Base-by-base conservation (phyloP, 2,329 filamentous ascomycete species). In the Huntiella bhutanensis region DNA sequence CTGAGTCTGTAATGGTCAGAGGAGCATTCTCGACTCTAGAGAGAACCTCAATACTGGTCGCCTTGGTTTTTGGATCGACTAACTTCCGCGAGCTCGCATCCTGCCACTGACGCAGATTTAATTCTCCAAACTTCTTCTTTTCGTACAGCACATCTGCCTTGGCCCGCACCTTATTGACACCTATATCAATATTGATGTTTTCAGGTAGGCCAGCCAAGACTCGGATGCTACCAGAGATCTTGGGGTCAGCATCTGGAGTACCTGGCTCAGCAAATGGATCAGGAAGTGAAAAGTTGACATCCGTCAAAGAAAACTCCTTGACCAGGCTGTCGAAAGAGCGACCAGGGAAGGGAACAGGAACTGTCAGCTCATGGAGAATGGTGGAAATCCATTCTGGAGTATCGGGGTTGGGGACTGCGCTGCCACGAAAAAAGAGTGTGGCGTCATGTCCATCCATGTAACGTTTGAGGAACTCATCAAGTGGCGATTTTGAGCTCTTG, bases 261-360 rank as follows among this genome's bases (percentile, higher is more conserved):
- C 71, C 74, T 0, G 83, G 82, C 13, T 86, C 77, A 2, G 85
- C 83, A 55, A 80, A 73, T 1, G 83, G 81, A 55, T 86, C 76
- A 0, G 91, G 91, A 40, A 98, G 65, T 42, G 74, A 75, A 59
- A 98, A 94, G 55, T 92, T 77, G 36, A 92, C 84, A 57, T 95
- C 74, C 2, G 77, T 75, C 53, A 96, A 65, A 16, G 85, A 82
- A 58, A 96, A 95, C 54, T 91, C 88, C 54, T 79, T 80, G 57
- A 98, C 81, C 12, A 94, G 64, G 52, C 82, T 77, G 53, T 86
- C 85, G 55, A 95, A 79, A 0, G 78, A 78, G 49, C 78, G 75
- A 4, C 85, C 85, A 0, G 85, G 83, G 51, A 96, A 82, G 4
- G 85, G 81, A 5, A 96, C 66, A 3, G 87, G 86, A 1, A 96